Conservation (phyloP, 306 rosid species). For the Canavalia ensiformis region DNA sequence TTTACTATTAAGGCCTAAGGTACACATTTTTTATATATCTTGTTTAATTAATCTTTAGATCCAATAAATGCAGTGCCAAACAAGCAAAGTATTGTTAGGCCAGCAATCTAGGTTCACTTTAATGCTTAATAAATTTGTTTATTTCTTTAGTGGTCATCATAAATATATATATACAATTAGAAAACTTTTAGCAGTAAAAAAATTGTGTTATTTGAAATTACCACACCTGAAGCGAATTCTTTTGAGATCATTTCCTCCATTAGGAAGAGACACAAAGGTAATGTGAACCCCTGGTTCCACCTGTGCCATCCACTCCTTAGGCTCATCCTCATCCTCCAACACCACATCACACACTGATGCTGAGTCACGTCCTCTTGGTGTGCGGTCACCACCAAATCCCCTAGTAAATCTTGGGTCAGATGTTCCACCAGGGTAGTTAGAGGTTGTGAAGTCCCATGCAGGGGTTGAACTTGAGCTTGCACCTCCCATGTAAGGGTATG, state of each 20-base stretch:
- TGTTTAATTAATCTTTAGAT: background rate
- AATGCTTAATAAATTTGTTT: background rate
- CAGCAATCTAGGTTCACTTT: background rate
- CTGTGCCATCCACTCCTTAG: slow-evolving; percentile 97
- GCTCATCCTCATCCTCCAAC: slow-evolving; percentile 81
- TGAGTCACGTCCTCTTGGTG: slow-evolving; percentile 71
- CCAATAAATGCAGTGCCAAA: background rate
- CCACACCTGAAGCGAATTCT: slow-evolving; percentile 92
- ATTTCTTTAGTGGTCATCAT: background rate
- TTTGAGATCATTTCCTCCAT: slow-evolving; percentile 93
- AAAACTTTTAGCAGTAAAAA: background rate
- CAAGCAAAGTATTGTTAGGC: background rate
- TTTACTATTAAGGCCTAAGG: slow-evolving; percentile 38
- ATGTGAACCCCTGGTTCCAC: slow-evolving; percentile 97
- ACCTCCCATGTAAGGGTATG: slow-evolving; percentile 84
- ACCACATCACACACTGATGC: slow-evolving; percentile 80
- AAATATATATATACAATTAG: background rate
- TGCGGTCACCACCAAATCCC: slow-evolving; percentile 64
- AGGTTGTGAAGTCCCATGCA: slow-evolving; percentile 87
- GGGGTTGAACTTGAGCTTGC: slow-evolving; percentile 95
- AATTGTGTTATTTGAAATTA: background rate
- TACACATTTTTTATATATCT: background rate
- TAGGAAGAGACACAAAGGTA: slow-evolving; percentile 87
- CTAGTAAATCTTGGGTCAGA: slow-evolving; percentile 64
- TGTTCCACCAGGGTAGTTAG: slow-evolving; percentile 67